Percentiles rank a stretch among this genome's conserved stretches.
Conservation (phyloP, 768 basidiomycete species). For the Suillus sp. region DNA sequence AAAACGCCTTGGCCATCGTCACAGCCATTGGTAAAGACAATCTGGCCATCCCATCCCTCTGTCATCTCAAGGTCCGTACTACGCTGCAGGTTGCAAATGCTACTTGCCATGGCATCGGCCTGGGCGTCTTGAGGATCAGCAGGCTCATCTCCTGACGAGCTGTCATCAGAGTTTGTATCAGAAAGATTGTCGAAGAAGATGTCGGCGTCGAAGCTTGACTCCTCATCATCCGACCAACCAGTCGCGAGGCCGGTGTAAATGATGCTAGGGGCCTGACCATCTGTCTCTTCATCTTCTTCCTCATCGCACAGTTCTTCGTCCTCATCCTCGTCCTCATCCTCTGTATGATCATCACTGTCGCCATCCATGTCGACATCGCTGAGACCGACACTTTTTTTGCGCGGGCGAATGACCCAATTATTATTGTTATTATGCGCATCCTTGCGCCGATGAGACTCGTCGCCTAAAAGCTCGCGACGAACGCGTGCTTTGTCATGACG, state of each 20-base stretch:
- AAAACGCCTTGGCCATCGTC: constrained; percentile 52
- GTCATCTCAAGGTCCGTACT: constrained; percentile 57
- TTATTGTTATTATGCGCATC: constrained; percentile 44
- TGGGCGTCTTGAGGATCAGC: constrained; percentile 45
- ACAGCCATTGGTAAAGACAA: constrained; percentile 69
- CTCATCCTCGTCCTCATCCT: constrained; percentile 58
- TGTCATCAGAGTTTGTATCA: constrained; percentile 47
- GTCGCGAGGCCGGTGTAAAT: constrained; percentile 67
- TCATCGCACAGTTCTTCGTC: constrained; percentile 40
- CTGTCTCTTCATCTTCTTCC: constrained; percentile 49
- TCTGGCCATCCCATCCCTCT: constrained; percentile 75
- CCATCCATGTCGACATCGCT: constrained; percentile 68
- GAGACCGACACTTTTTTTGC: constrained; percentile 67
- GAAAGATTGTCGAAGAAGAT: constrained; percentile 81
- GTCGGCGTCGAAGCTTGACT: constrained; percentile 80
- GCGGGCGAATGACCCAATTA: constrained; percentile 70
- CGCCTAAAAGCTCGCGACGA: constrained; percentile 60
- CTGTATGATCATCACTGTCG: constrained; percentile 57
- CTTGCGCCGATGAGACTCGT: constrained; percentile 46
- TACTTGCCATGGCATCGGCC: constrained; percentile 25
- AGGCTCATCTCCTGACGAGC: constrained; percentile 45
- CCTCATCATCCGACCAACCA: constrained; percentile 79
- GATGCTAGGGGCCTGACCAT: constrained; percentile 40
- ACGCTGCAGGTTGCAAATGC: constrained; percentile 41
- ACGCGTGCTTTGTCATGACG: constrained; percentile 54